Conservation (phyloP, 352 stramenopile species). For the Peronospora destructor region DNA sequence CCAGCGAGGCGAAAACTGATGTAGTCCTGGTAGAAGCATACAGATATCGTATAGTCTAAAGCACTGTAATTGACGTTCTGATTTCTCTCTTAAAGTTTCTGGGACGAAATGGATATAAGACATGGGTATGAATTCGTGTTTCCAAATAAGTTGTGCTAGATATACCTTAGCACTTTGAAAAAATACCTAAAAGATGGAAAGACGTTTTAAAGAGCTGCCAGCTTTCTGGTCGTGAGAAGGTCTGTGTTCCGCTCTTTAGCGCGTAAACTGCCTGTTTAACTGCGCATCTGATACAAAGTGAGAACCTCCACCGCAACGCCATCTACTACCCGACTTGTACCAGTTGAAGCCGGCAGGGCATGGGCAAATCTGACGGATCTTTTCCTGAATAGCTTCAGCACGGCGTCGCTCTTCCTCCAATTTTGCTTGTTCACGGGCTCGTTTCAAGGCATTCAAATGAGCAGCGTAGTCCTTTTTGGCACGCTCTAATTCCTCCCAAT, state of each 20-base stretch:
- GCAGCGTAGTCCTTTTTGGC: slow-evolving; percentile 48
- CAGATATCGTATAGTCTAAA: no score
- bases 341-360: slow-evolving; percentile 69
- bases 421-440: slow-evolving; percentile 27
- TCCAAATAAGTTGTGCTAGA: no score
- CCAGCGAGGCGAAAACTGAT: no score
- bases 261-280: slow-evolving; percentile 50
- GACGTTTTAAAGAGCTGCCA: no score
- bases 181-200: no score
- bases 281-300: slow-evolving; percentile 70
- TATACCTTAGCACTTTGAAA: no score
- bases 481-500: slow-evolving; percentile 57
- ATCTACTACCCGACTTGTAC: slow-evolving; percentile 49
- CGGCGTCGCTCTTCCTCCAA: slow-evolving; percentile 36
- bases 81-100: no score
- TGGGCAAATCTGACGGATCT: slow-evolving; percentile 49
- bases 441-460: slow-evolving; percentile 32
- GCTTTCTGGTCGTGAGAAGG: no score
- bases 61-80: no score
- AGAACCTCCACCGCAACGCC: slow-evolving; percentile 69
- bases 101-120: no score
- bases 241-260: slow-evolving; percentile 5
- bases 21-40: no score
- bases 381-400: slow-evolving; percentile 40
- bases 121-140: no score